Base-by-base conservation (phyloP, 192 early-diverging fungal genomes). In the Chytriomyces confervae region DNA sequence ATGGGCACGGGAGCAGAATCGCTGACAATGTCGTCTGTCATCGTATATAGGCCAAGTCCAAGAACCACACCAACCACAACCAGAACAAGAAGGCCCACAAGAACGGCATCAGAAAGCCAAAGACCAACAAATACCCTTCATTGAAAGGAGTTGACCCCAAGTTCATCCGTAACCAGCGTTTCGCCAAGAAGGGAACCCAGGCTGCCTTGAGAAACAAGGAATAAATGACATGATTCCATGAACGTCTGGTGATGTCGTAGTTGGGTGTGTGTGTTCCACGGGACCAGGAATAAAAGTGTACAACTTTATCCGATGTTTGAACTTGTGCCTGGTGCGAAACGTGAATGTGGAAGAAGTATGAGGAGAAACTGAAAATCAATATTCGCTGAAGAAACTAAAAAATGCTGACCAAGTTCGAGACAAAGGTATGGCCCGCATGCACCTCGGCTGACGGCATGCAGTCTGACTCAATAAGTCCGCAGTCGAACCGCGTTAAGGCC, bases 51-150 rank as follows among this genome's bases (percentile, higher is more conserved):
- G 63, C 63, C 36, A 65, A 65, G 63, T 65, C 63, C 18, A 51
- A 69, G 46, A 69, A 69, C 50, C 46, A 46, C 68, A 69, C 46
- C 43, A 69, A 50, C 68, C 68, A 51, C 68, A 51, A 51, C 93
- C 97, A 99, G 91, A 97, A 92, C 93, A 91, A 86, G 84, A 98
- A 99, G 93, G 96, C 95, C 89, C 98, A 99, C 94, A 95, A 97
- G 83, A 99, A 99, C 90, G 98, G 98, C 88, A 96, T 99, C 89
- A 97, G 96, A 91, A 97, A 97, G 93, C 92, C 94, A 63, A 93
- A 93, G 90, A 83, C 87, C 50, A 83, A 95, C 88, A 89, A 91
- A 72, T 89, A 95, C 84, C 91, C 92, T 81, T 96, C 97, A 72
- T 91, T 93, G 68, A 95, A 94, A 90, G 96, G 96, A 81, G 96